Evolutionary conservation across 805 yeast genomes (phyloP), one percentile per base, ranked within the genome.

Genomic region (Saturnispora besseyi): DNA sequence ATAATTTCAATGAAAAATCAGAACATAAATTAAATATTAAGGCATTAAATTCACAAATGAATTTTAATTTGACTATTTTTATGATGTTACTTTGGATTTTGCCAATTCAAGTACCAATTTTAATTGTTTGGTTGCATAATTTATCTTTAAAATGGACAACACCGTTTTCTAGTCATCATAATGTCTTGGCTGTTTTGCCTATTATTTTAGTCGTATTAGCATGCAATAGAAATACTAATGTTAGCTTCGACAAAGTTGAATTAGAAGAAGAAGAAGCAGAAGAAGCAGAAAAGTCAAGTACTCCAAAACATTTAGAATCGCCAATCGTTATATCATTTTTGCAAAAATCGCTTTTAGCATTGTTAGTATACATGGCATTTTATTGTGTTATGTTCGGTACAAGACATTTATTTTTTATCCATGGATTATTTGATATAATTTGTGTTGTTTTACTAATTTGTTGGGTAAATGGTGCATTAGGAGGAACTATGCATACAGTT

Each of bases 91-190:
- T 86, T 9, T 84, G 95, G 84, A 73, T 87, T 9, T 65, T 87
- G 4, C 95, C 96, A 0, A 79, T 88, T 21, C 84, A 84, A 58
- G 69, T 82, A 1, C 96, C 96, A 0, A 79, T 85, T 1, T 62
- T 89, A 29, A 70, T 88, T 51, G 96, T 89, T 1, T 88, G 89
- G 72, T 68, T 86, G 32, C 96, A 87, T 59, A 86, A 89, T 59
- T 70, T 88, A 51, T 75, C 84, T 1, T 74, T 87, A 18, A 78
- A 75, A 56, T 87, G 96, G 95, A 76, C 74, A 49, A 85, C 93
- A 0, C 89, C 95, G 15, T 88, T 88, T 60, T 78, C 86, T 5
- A 84, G 96, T 0, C 95, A 88, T 62, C 96, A 90, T 62, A 89
- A 87, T 60, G 70, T 86, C 40, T 64, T 89, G 48, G 84, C 96